Evolutionary conservation across 2,329 filamentous ascomycete genomes (phyloP).

Genomic region (Aspergillus tamarii): DNA sequence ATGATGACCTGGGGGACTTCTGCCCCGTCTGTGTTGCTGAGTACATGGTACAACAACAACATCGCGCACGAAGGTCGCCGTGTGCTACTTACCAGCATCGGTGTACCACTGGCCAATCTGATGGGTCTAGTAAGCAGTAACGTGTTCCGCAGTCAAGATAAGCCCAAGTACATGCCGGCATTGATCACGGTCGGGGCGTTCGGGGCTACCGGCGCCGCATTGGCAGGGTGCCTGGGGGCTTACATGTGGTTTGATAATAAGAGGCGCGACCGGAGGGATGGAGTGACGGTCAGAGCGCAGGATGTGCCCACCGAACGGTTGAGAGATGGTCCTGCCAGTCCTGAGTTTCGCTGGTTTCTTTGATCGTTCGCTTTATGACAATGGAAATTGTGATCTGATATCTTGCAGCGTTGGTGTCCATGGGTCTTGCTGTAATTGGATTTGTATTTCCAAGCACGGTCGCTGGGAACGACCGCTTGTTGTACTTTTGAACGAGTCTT

Average conservation of each 20-base stretch:
- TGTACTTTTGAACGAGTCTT: neutral
- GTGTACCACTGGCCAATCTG: conserved; percentile 74
- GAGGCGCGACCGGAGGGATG: conserved; percentile 60
- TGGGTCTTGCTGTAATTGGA: neutral
- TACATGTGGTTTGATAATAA: conserved; percentile 70
- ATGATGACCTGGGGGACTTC: conserved; percentile 84
- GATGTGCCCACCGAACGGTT: conserved; percentile 62
- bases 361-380: neutral
- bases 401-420: neutral
- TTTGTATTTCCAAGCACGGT: no score
- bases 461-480: no score
- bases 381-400: neutral
- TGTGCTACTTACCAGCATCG: conserved; percentile 70
- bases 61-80: conserved; percentile 75
- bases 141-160: conserved; percentile 66
- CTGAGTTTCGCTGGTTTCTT: conserved; percentile 62
- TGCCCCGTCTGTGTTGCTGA: conserved; percentile 69
- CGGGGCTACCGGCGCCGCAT: conserved; percentile 60
- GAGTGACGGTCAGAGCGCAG: conserved; percentile 57
- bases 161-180: conserved; percentile 69
- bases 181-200: conserved; percentile 58
- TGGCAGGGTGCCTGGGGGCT: conserved; percentile 59
- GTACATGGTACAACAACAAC: conserved; percentile 81
- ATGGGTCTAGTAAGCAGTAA: conserved; percentile 74
- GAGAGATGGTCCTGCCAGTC: conserved; percentile 56